Base-by-base conservation (phyloP, 306 rosid genomes). In the Pyrus bretschneideri region DNA sequence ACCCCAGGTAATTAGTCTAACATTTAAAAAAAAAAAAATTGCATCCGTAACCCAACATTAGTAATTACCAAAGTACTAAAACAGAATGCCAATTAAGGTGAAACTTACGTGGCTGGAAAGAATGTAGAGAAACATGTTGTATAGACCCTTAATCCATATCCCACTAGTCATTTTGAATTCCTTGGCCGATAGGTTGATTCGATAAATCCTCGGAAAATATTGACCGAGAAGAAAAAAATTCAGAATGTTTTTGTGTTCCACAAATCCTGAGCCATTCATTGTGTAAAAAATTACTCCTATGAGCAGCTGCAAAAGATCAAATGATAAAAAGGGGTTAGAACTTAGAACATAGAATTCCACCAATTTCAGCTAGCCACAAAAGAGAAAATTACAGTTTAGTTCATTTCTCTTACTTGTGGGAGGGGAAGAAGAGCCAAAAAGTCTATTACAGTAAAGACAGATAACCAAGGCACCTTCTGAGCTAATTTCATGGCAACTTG, bases 21-120 rank as follows among this genome's bases (percentile, higher is more conserved):
- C 42, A 38, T 38, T 35, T 35, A 6, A 6, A 35, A 35, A 35
- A 33, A 31, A 5, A 35, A 35, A 35, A 7, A 35, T 7, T 35
- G 9, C 42, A 35, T 6, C 9, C 42, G 0, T 35, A 7, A 35
- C 1, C 42, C 9, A 35, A 35, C 42, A 35, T 35, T 35, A 7
- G 9, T 35, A 35, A 35, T 35, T 35, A 35, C 42, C 42, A 7
- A 35, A 35, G 9, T 35, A 35, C 1, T 35, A 35, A 35, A 35
- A 35, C 0, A 35, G 42, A 38, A 2, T 38, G 42, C 0, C 54
- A 49, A 55, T 55, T 2, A 3, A 55, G 60, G 22, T 6, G 60
- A 19, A 54, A 6, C 83, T 83, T 76, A 78, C 86, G 11, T 83
- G 83, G 42, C 78, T 79, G 11, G 83, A 71, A 70, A 75, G 61